A percentile compares a stretch with the other conserved stretches of the same genome.
phyloP scores from a whole-genome alignment of 192 early-diverging fungal species.

The Coemansia furcata region DNA sequence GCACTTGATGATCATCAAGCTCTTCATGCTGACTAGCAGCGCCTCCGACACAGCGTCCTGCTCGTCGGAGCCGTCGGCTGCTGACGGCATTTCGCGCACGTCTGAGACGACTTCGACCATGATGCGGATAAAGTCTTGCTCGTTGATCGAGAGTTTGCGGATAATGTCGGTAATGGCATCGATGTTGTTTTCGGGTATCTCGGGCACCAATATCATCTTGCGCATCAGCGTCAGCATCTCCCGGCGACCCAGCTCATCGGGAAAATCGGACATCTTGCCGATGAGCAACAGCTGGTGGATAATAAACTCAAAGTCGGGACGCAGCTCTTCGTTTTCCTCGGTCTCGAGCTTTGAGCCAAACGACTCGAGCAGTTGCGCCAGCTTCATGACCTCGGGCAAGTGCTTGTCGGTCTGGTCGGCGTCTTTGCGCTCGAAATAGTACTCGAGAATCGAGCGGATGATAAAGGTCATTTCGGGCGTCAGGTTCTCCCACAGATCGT shows the following conservation, averaged over 20 bases:
- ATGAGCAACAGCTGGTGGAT: constrained; percentile 68
- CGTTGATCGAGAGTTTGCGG: constrained; percentile 70
- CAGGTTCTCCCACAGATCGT: constrained; percentile 54
- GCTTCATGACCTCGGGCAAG: constrained; percentile 66
- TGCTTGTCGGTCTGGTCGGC: constrained; percentile 63
- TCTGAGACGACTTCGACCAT: constrained; percentile 81
- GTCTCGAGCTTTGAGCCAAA: constrained; percentile 46
- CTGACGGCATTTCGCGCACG: constrained; percentile 58
- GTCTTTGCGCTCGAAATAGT: constrained; percentile 51
- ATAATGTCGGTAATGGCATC: constrained; percentile 75
- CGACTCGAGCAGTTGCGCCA: constrained; percentile 47
- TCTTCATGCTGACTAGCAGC: constrained; percentile 59
- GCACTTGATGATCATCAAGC: constrained; percentile 67
- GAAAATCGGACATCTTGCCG: constrained; percentile 75
- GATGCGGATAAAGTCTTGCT: constrained; percentile 86
- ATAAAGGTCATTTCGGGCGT: constrained; percentile 57
- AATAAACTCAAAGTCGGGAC: constrained; percentile 50
- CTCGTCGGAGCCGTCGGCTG: constrained; percentile 25
- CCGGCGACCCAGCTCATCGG: constrained; percentile 86
- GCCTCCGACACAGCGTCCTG: constrained; percentile 48
- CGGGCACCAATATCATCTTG: constrained; percentile 72
- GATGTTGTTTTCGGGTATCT: constrained; percentile 76
- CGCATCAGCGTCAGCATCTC: constrained; percentile 75
- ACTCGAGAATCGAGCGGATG: constrained; percentile 47
- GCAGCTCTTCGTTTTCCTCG: constrained; percentile 46